Conservation (phyloP, 164 flowering plant genomes). For the Cinnamomum micranthum region DNA sequence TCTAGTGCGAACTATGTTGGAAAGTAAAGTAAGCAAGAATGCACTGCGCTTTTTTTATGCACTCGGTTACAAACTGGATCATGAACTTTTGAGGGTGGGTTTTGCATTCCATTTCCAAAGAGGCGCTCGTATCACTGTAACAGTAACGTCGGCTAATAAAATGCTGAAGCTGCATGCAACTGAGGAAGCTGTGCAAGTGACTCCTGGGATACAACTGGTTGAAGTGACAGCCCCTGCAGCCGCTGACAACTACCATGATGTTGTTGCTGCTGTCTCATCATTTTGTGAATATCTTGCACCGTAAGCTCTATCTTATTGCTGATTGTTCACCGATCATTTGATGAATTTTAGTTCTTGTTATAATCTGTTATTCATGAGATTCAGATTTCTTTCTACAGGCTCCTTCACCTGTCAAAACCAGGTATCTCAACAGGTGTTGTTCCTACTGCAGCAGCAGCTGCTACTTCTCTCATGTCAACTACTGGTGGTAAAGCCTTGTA, state of each 20-base stretch:
- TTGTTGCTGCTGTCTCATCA: conserved; percentile 73
- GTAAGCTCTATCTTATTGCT: conserved; percentile 38
- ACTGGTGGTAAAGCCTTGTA: conserved; percentile 41
- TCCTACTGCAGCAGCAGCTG: conserved; percentile 95
- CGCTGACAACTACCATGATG: conserved; percentile 77
- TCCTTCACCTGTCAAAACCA: conserved; percentile 89
- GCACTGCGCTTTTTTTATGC: conserved; percentile 71
- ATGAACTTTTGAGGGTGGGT: conserved; percentile 80
- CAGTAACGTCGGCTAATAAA: conserved; percentile 80
- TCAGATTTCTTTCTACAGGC: conserved; percentile 38
- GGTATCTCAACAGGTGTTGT: conserved; percentile 84
- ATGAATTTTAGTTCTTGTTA: background rate
- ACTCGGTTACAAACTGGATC: conserved; percentile 88
- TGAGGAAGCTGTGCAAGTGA: conserved; percentile 81
- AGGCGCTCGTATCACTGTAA: conserved; percentile 69
- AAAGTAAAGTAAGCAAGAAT: conserved; percentile 92
- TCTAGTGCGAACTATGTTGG: conserved; percentile 69
- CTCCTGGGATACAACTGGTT: conserved; percentile 88
- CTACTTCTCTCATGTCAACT: conserved; percentile 87
- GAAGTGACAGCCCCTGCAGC: conserved; percentile 94
- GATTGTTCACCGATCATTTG: background rate
- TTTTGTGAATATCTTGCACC: conserved; percentile 99
- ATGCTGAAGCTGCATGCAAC: conserved; percentile 78
- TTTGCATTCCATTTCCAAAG: conserved; percentile 73
- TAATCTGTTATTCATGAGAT: background rate